These are phyloP conservation scores for Zoysia japonica DNA, from an alignment of 176 grass and related monocot species.

Conservation along the genomic window DNA sequence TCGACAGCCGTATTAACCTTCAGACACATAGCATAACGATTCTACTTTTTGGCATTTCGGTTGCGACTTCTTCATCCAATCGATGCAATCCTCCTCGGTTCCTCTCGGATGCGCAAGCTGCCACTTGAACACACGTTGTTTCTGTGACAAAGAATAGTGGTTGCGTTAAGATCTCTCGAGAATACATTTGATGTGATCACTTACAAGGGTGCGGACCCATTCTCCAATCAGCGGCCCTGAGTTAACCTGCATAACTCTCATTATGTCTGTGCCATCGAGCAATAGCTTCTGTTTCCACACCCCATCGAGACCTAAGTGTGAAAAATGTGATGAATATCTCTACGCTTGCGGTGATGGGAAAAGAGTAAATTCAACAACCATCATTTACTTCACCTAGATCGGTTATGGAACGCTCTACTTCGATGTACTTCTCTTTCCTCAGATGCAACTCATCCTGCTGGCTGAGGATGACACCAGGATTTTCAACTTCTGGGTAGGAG, in stretches of 20 bases:
- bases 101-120: constrained; percentile 78
- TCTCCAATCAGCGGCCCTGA: constrained; percentile 56
- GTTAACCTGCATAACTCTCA: constrained; percentile 66
- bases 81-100: constrained; percentile 63
- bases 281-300: constrained; percentile 70
- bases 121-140: constrained; percentile 75
- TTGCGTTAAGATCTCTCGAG: background rate
- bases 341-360: background rate
- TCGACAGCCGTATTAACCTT: too few relatives aligned
- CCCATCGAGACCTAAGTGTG: constrained; percentile 56
- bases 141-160: constrained; percentile 44
- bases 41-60: constrained; percentile 66
- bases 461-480: constrained; percentile 20
- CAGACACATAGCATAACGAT: too few relatives aligned
- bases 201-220: constrained; percentile 54
- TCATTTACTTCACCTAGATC: constrained; percentile 51
- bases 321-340: background rate
- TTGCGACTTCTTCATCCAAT: constrained; percentile 71
- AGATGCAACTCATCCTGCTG: constrained; percentile 41
- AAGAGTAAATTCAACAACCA: background rate
- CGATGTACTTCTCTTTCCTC: constrained; percentile 54
- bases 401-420: constrained; percentile 48
- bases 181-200: background rate
- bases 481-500: background rate
- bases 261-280: constrained; percentile 70